Evolutionary conservation across 2,329 filamentous ascomycete species (phyloP).

Genomic region (Phialocephala subalpina): DNA sequence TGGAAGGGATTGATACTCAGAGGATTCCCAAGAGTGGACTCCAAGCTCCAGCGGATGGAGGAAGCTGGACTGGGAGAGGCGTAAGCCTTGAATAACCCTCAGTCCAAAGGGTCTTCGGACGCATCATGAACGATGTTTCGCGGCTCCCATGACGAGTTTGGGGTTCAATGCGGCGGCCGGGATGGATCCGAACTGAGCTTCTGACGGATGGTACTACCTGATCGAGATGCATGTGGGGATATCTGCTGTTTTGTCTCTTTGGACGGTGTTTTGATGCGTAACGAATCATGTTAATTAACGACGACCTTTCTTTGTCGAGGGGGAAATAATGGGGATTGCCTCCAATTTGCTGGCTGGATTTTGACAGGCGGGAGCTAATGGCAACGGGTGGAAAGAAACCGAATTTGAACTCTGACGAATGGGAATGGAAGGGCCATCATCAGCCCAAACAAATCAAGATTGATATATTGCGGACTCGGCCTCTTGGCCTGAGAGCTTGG

Average conservation of each 20-base stretch:
- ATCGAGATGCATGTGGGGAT: conserved; percentile 18
- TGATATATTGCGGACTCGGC: conserved; percentile 5
- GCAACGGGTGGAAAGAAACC: background rate
- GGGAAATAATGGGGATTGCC: conserved; percentile 4
- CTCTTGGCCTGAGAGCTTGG: background rate
- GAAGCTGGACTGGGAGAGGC: conserved; percentile 24
- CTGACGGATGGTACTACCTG: conserved; percentile 9
- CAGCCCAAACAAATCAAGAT: conserved; percentile 21
- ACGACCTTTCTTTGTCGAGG: conserved; percentile 17
- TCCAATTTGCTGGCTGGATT: conserved; percentile 17
- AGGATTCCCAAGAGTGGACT: conserved; percentile 27
- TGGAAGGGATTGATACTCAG: conserved; percentile 30
- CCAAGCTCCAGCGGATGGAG: conserved; percentile 20
- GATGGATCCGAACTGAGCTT: background rate
- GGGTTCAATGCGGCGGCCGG: conserved; percentile 2
- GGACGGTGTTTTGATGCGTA: conserved; percentile 16
- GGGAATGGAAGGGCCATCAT: conserved; percentile 2
- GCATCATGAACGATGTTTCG: background rate
- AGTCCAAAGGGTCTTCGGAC: background rate
- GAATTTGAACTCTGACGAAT: conserved; percentile 21
- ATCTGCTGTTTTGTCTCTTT: conserved; percentile 12
- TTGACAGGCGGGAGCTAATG: conserved; percentile 3
- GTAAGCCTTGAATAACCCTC: conserved; percentile 21
- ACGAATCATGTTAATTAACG: conserved; percentile 25
- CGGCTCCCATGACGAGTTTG: background rate